phyloP scores from a whole-genome alignment of 306 rosid species.

The Vicia faba region DNA sequence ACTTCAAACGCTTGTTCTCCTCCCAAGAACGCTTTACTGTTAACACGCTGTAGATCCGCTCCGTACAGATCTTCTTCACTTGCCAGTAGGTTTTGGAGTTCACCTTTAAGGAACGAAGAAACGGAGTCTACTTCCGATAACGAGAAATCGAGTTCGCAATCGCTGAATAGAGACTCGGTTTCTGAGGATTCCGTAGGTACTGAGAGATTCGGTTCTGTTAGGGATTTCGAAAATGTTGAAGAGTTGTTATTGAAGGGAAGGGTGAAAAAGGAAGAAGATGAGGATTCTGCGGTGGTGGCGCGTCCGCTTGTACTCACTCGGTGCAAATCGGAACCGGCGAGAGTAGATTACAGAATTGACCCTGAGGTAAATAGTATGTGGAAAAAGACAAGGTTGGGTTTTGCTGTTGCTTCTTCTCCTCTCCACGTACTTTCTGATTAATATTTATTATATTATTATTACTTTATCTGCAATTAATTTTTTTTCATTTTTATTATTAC shows the following conservation, averaged over 20 bases:
- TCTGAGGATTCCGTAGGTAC: constrained; percentile 4
- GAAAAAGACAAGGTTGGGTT: constrained; percentile 54
- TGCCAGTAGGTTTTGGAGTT: constrained; percentile 67
- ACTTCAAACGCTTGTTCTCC: neutral
- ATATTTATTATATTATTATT: constrained; percentile 21
- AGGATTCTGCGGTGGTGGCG: neutral
- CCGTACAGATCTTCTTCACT: constrained; percentile 79
- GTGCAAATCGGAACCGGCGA: constrained; percentile 92
- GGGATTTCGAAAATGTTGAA: constrained; percentile 40
- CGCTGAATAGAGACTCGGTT: neutral
- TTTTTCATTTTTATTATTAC: neutral
- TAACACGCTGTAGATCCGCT: constrained; percentile 87
- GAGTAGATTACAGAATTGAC: constrained; percentile 54
- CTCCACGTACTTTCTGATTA: constrained; percentile 52
- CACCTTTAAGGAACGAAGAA: constrained; percentile 44
- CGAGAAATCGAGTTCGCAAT: neutral
- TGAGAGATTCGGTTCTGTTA: neutral
- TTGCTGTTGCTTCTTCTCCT: constrained; percentile 43
- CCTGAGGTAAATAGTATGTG: constrained; percentile 53
- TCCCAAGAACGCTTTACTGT: constrained; percentile 73
- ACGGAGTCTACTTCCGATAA: constrained; percentile 4
- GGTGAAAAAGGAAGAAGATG: constrained; percentile 1
- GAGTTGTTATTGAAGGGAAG: constrained; percentile 19
- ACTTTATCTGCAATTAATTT: neutral
- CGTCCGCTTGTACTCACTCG: constrained; percentile 63